Evolutionary conservation across 768 basidiomycete genomes (phyloP), one percentile per base, ranked within the genome.

Genomic region (Rhodotorula diobovata): DNA sequence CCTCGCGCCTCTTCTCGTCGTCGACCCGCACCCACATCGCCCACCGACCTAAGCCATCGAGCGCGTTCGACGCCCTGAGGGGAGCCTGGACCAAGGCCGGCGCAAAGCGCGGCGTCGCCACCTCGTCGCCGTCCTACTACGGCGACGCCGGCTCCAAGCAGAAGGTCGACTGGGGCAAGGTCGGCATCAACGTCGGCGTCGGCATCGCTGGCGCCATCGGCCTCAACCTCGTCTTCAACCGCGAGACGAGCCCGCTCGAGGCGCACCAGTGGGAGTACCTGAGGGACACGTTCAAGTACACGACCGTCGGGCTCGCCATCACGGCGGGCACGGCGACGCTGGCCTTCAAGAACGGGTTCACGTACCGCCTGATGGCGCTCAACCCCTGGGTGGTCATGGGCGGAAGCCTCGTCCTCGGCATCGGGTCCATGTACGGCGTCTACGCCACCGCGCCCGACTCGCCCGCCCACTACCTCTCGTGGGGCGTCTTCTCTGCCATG

Each of bases 351-450:
- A 65, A 72, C 37, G 76, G 76, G 10, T 11, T 66, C 34, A 70
- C 67, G 20, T 56, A 48, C 25, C 43, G 74, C 8, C 64, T 77
- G 20, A 76, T 78, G 76, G 50, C 61, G 5, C 35, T 62, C 39
- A 77, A 77, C 58, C 78, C 77, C 6, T 78, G 77, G 76, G 39
- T 68, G 10, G 69, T 72, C n/a, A 75, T 70, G 74, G 72, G 75
- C 14, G 72, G 67, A 6, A 63, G 69, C 8, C 64, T 72, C n/a
- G 76, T 72, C 23, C 90, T 90, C 23, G 85, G 86, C 70, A 90
- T 94, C 67, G 91, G 90, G 0, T 86, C 87, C 9, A 94, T 94
- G 90, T 87, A 90, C 84, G 90, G 89, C 55, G 86, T 87, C 4
- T 86, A 86, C 78, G 88, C 86, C 80, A 93, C 90, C 0, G 83